Conservation (phyloP, 2,329 filamentous ascomycete species). For the Colletotrichum costaricense region DNA sequence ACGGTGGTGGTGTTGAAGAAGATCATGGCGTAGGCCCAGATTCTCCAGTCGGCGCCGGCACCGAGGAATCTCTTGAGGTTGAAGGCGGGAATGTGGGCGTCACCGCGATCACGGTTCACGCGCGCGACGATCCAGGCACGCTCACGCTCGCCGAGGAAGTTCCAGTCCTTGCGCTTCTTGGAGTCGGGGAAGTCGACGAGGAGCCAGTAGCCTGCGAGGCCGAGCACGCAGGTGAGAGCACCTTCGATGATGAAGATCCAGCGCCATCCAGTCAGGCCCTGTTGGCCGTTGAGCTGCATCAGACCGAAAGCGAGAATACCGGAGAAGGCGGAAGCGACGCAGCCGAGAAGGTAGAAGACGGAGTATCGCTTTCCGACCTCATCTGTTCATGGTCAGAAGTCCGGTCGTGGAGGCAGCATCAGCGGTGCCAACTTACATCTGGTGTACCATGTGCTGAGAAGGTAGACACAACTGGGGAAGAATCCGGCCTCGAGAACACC, state of each 20-base stretch:
- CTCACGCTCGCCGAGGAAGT: conserved; percentile 64
- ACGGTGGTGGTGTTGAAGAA: conserved; percentile 77
- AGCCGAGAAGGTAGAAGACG: conserved; percentile 76
- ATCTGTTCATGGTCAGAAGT: conserved; percentile 48
- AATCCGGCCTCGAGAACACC: conserved; percentile 77
- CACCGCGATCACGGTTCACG: conserved; percentile 68
- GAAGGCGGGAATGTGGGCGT: conserved; percentile 66
- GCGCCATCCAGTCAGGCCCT: conserved; percentile 68
- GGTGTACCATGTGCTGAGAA: conserved; percentile 81
- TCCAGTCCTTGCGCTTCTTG: conserved; percentile 56
- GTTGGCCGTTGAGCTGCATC: conserved; percentile 71
- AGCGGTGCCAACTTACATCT: conserved; percentile 58
- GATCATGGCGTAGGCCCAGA: conserved; percentile 72
- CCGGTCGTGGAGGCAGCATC: background rate
- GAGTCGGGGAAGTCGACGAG: conserved; percentile 74
- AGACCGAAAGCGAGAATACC: conserved; percentile 78
- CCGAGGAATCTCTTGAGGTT: conserved; percentile 57
- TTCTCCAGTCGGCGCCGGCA: conserved; percentile 62
- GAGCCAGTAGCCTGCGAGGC: conserved; percentile 62
- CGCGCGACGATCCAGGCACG: conserved; percentile 63
- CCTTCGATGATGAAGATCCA: conserved; percentile 74
- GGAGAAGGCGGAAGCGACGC: conserved; percentile 72
- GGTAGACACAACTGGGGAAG: conserved; percentile 77
- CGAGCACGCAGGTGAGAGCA: conserved; percentile 65
- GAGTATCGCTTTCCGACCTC: conserved; percentile 78